phyloP scores from a whole-genome alignment of 2,329 filamentous ascomycete genomes.

The Aspergillus hortae region DNA sequence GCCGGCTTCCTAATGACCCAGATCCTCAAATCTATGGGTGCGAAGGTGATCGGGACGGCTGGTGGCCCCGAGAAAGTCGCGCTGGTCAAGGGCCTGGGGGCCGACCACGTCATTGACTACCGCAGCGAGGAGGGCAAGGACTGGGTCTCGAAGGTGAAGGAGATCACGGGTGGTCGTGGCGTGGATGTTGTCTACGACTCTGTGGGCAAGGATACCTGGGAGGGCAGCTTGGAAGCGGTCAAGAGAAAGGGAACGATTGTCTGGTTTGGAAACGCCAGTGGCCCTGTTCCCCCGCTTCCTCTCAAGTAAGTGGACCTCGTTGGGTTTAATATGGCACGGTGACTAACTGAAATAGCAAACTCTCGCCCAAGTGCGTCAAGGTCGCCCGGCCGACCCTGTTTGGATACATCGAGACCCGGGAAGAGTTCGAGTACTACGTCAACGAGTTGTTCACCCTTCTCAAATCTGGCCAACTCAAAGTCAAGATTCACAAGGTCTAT shows the following conservation, averaged over 20 bases:
- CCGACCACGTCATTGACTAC: slow-evolving; percentile 70
- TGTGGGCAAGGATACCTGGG: slow-evolving; percentile 81
- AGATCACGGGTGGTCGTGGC: slow-evolving; percentile 72
- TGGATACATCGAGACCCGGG: slow-evolving; percentile 64
- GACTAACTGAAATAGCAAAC: slow-evolving; percentile 26
- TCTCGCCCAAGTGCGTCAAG: slow-evolving; percentile 72
- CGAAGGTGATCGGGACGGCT: slow-evolving; percentile 75
- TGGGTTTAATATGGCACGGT: not conserved
- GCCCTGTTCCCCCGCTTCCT: slow-evolving; percentile 67
- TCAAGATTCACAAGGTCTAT: slow-evolving; percentile 72
- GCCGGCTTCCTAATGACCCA: slow-evolving; percentile 74
- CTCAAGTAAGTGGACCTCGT: slow-evolving; percentile 49
- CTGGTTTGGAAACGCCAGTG: slow-evolving; percentile 78
- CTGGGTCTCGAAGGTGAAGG: slow-evolving; percentile 74
- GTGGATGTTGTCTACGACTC: slow-evolving; percentile 79
- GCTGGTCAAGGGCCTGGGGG: slow-evolving; percentile 64
- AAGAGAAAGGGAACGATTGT: slow-evolving; percentile 74
- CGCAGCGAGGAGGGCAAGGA: slow-evolving; percentile 81
- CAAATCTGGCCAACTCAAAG: slow-evolving; percentile 63
- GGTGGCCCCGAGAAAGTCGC: slow-evolving; percentile 69
- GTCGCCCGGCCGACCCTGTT: slow-evolving; percentile 72
- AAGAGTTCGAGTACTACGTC: slow-evolving; percentile 68
- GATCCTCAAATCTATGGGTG: slow-evolving; percentile 68
- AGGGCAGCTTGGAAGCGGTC: slow-evolving; percentile 69
- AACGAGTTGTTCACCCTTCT: slow-evolving; percentile 72